These are phyloP conservation scores for Oryza glumipatula DNA, from an alignment of 176 grass and related monocot genomes.

Conservation along the genomic window DNA sequence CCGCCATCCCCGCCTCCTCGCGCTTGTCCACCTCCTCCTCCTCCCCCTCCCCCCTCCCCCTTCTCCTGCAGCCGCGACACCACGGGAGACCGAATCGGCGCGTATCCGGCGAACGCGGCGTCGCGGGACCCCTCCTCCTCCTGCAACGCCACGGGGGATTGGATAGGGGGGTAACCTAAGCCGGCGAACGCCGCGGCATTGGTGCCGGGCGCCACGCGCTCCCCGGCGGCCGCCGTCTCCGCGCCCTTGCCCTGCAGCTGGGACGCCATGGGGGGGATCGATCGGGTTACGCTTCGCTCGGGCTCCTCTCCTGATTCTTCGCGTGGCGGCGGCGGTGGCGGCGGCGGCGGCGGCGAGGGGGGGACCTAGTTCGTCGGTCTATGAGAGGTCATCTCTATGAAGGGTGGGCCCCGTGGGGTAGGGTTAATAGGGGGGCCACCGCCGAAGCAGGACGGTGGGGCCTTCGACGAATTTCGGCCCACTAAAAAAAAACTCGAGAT, in stretches of 20 bases:
- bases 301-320: constrained; percentile 3
- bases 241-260: constrained; percentile 35
- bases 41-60: constrained; percentile 30
- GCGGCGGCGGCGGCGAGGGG: no score
- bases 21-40: constrained; percentile 1
- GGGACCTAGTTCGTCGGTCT: neutral
- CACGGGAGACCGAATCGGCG: constrained; percentile 35
- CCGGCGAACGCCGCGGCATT: constrained; percentile 12
- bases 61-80: constrained; percentile 30
- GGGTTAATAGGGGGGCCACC: constrained; percentile 45
- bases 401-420: constrained; percentile 18
- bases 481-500: neutral
- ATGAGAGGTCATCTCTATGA: neutral
- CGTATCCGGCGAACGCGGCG: neutral
- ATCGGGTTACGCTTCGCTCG: neutral
- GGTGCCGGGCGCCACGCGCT: neutral
- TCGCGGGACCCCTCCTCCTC: no score
- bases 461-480: constrained; percentile 32
- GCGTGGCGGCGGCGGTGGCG: constrained; percentile 6
- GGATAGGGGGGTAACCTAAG: neutral
- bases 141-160: no score
- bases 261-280: constrained; percentile 46
- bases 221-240: constrained; percentile 26
- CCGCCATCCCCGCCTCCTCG: neutral
- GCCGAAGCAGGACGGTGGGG: neutral